Conservation (phyloP, 2,329 filamentous ascomycete species). For the Clonostachys byssicola region DNA sequence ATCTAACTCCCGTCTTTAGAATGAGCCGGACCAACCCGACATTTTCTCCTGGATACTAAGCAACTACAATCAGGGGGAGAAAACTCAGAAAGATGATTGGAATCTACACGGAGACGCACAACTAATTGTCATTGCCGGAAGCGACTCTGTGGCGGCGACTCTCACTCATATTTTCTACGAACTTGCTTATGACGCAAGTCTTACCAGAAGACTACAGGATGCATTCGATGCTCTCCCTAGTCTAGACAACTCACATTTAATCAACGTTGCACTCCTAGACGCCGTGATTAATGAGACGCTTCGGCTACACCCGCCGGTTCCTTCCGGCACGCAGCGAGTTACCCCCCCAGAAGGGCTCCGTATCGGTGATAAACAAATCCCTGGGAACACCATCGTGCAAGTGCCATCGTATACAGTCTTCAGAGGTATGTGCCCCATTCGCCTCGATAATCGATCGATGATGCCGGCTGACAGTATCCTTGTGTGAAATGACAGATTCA, state of each 20-base stretch:
- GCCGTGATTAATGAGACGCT: slow-evolving; percentile 30
- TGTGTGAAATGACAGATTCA: slow-evolving; percentile 5
- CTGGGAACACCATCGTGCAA: slow-evolving; percentile 26
- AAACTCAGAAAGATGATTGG: slow-evolving; percentile 3
- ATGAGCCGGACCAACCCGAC: slow-evolving; percentile 12
- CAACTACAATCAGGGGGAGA: background rate
- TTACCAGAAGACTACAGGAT: background rate
- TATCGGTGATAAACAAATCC: slow-evolving; percentile 24
- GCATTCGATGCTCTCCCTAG: background rate
- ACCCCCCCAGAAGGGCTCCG: slow-evolving; percentile 26
- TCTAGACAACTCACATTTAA: background rate
- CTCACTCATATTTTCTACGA: slow-evolving; percentile 23
- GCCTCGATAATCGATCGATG: background rate
- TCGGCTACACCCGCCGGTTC: slow-evolving; percentile 25
- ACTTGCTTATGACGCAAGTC: slow-evolving; percentile 1
- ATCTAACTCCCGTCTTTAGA: background rate
- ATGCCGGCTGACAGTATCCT: background rate
- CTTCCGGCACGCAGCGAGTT: slow-evolving; percentile 19
- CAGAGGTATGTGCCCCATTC: background rate
- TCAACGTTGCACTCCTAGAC: slow-evolving; percentile 11
- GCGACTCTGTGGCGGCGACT: slow-evolving; percentile 27
- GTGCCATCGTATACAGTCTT: slow-evolving; percentile 13
- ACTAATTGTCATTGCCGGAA: slow-evolving; percentile 6
- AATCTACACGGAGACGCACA: slow-evolving; percentile 13
- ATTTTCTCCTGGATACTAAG: slow-evolving; percentile 5